Percentiles rank a stretch among this genome's conserved stretches.
Conservation (phyloP, 768 basidiomycete species). For the Russula sp. region DNA sequence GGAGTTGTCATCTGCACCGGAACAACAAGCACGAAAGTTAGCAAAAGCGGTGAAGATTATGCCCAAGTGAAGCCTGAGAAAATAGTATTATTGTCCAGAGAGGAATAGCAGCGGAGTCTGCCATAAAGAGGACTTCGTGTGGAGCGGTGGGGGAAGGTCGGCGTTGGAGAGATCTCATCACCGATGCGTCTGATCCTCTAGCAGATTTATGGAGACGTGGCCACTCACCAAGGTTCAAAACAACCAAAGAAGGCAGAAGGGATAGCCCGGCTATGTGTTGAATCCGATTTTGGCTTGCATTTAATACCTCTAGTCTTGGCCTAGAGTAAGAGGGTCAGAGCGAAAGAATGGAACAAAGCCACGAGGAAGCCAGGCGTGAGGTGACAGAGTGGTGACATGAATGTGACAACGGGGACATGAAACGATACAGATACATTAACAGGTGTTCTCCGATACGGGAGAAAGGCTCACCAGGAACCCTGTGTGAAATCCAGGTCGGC, state of each 20-base stretch:
- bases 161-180: constrained; percentile 23
- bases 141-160: constrained; percentile 26
- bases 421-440: constrained; percentile 16
- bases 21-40: constrained; percentile 19
- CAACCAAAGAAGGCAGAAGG: constrained; percentile 58
- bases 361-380: constrained; percentile 20
- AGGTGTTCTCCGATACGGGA: constrained; percentile 27
- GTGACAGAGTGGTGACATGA: constrained; percentile 21
- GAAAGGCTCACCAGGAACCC: constrained; percentile 62
- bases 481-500: constrained; percentile 54
- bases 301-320: constrained; percentile 70
- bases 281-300: constrained; percentile 75
- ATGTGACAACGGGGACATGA: constrained; percentile 29
- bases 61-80: constrained; percentile 18
- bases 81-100: constrained; percentile 4
- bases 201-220: constrained; percentile 12
- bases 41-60: constrained; percentile 17
- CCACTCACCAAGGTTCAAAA: constrained; percentile 80
- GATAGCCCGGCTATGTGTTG: constrained; percentile 56
- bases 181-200: constrained; percentile 16
- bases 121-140: constrained; percentile 23
- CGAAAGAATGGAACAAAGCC: constrained; percentile 21
- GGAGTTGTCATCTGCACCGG: constrained; percentile 63
- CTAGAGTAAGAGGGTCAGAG: constrained; percentile 32
- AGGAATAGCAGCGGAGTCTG: constrained; percentile 22